Base-by-base conservation (phyloP, 768 basidiomycete genomes). In the Daedaleopsis sinensis region DNA sequence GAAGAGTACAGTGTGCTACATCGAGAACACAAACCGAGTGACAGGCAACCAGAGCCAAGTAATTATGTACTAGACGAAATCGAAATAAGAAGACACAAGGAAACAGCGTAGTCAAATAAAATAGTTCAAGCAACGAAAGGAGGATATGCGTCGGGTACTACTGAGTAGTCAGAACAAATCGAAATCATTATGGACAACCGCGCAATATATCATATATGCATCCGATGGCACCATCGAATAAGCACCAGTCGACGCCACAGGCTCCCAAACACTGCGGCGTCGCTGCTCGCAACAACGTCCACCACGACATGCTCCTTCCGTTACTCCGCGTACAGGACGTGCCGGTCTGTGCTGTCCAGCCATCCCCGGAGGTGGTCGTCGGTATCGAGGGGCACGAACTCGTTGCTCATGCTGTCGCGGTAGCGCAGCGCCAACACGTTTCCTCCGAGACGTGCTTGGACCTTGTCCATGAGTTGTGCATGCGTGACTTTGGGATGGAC, bases 401-500 rank as follows among this genome's bases (percentile, higher is more conserved):
- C 80, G 68, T 87, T 86, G 68, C 82, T 85, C 67, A 85, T 84
- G 69, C 87, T 89, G 68, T 91, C 87, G 36, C 93, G 86, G 73
- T 90, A 98, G 66, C 85, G 81, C 63, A 98, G 78, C 46, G 78
- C 77, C 10, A 71, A 77, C 38, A 96, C 81, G 61, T 90, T 88
- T 15, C 82, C 82, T 0, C 94, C 95, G 7, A 98, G 78, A 55
- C 97, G 85, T 38, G 90, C 84, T 68, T 93, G 87, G 37, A 98
- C 92, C 77, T 98, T 99, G 53, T 87, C 91, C 82, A 97, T 88
- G 62, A 99, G 80, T 70, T 96, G 94, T 11, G 76, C 78, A 69
- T 92, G 90, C 9, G 91, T 87, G 43, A 98, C 95, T 54, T 83
- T 85, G 23, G 97, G 97, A 71, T 96, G 95, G 32, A 98, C 96